Percentiles rank a stretch among this genome's conserved stretches.
phyloP scores from a whole-genome alignment of 768 basidiomycete species.

The Cubamyces sp. region DNA sequence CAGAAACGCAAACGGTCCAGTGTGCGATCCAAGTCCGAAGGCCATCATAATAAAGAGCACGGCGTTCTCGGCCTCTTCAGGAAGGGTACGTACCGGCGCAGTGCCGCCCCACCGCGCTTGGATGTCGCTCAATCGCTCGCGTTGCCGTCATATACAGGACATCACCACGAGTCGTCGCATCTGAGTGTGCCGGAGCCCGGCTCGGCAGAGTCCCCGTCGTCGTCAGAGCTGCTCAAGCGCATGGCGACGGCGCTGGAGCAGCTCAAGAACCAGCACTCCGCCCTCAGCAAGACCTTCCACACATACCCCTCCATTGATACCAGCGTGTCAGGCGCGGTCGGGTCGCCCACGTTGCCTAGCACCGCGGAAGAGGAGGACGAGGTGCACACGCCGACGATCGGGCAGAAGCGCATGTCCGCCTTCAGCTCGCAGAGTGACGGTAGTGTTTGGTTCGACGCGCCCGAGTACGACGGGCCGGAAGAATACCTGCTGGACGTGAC shows the following conservation, averaged over 20 bases:
- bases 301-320: conserved; percentile 30
- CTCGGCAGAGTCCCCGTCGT: conserved; percentile 23
- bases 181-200: conserved; percentile 15
- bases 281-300: conserved; percentile 43
- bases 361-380: conserved; percentile 54
- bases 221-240: conserved; percentile 40
- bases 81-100: conserved; percentile 31
- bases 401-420: conserved; percentile 29
- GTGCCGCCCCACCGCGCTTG: not conserved
- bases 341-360: conserved; percentile 42
- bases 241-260: conserved; percentile 51
- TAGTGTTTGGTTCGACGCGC: conserved; percentile 81
- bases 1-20: conserved; percentile 39
- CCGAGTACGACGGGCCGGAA: conserved; percentile 64
- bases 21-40: conserved; percentile 46
- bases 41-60: conserved; percentile 34
- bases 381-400: conserved; percentile 23
- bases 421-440: conserved; percentile 35
- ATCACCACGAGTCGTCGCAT: conserved; percentile 22
- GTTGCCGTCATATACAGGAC: conserved; percentile 10
- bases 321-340: conserved; percentile 29
- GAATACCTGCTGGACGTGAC: conserved; percentile 61
- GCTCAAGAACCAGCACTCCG: conserved; percentile 63
- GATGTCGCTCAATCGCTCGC: not conserved
- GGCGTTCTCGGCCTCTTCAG: conserved; percentile 65